Evolutionary conservation across 805 yeast species (phyloP).

Genomic region (Candida suzukii): DNA sequence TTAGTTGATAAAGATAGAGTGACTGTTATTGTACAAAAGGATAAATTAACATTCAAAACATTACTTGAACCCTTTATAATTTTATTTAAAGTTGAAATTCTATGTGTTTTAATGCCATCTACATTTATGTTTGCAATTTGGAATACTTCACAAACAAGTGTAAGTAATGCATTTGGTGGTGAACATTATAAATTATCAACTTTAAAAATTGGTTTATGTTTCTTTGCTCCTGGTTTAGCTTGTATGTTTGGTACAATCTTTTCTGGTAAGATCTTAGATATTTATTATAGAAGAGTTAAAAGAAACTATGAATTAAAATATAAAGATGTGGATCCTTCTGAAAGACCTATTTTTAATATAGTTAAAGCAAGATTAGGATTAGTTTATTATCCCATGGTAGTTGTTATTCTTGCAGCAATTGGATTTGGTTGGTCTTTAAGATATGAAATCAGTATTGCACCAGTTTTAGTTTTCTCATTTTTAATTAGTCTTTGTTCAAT

Average conservation of each 20-base stretch:
- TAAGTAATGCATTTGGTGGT: constrained; percentile 45
- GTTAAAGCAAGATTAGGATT: constrained; percentile 48
- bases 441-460: constrained; percentile 37
- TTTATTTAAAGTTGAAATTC: constrained; percentile 22
- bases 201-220: constrained; percentile 60
- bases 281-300: constrained; percentile 33
- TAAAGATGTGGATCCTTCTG: constrained; percentile 1
- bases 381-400: constrained; percentile 31
- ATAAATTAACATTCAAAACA: constrained; percentile 16
- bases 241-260: constrained; percentile 53
- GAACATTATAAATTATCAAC: constrained; percentile 43
- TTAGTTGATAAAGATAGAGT: constrained; percentile 22
- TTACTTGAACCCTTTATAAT: constrained; percentile 14
- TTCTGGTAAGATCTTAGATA: constrained; percentile 52
- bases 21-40: constrained; percentile 11
- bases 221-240: constrained; percentile 67
- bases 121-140: constrained; percentile 63
- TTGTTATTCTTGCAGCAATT: constrained; percentile 32
- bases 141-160: constrained; percentile 62
- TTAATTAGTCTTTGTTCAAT: constrained; percentile 53
- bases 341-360: constrained; percentile 41
- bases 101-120: constrained; percentile 44
- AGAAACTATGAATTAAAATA: constrained; percentile 22
- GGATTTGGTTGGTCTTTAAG: constrained; percentile 73
- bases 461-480: constrained; percentile 52